A percentile compares a stretch with the other conserved stretches of the same genome.
phyloP scores from a whole-genome alignment of 768 basidiomycete genomes.

The Megacollybia marginata region DNA sequence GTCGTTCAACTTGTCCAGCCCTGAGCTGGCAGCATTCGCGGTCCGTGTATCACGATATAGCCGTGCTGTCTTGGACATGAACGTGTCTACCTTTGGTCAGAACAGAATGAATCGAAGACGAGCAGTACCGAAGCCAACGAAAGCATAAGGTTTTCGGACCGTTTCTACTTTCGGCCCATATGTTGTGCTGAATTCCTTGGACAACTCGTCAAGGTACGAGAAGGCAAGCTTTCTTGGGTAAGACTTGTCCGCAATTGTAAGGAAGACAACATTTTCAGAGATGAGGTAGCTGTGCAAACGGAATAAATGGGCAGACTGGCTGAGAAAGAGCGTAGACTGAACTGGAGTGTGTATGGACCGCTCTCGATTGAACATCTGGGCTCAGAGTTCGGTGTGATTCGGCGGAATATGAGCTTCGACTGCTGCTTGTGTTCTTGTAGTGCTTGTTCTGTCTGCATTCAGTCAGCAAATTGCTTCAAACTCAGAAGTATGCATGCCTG shows the following conservation, averaged over 20 bases:
- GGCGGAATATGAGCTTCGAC: slow-evolving; percentile 91
- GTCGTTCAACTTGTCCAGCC: slow-evolving; percentile 85
- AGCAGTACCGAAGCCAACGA: slow-evolving; percentile 88
- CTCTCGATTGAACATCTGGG: slow-evolving; percentile 96
- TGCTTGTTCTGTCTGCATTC: slow-evolving; percentile 77
- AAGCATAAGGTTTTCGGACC: slow-evolving; percentile 95
- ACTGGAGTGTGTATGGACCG: slow-evolving; percentile 95
- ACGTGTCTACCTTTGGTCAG: slow-evolving; percentile 62
- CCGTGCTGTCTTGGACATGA: slow-evolving; percentile 96
- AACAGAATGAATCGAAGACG: background rate
- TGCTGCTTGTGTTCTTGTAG: slow-evolving; percentile 98
- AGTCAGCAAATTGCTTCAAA: slow-evolving; percentile 1
- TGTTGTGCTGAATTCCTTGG: slow-evolving; percentile 89
- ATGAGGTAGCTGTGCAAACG: slow-evolving; percentile 77
- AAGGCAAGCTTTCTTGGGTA: slow-evolving; percentile 97
- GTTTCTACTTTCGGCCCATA: slow-evolving; percentile 93
- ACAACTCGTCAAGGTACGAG: slow-evolving; percentile 93
- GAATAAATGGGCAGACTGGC: slow-evolving; percentile 5
- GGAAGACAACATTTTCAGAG: slow-evolving; percentile 86
- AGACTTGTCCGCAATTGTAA: slow-evolving; percentile 93
- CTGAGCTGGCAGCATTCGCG: slow-evolving; percentile 56
- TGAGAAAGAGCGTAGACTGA: slow-evolving; percentile 23
- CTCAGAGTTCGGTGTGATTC: slow-evolving; percentile 90
- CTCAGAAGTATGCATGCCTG: slow-evolving; percentile 44
- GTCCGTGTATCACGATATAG: slow-evolving; percentile 93